phyloP scores from a whole-genome alignment of 345 rosid genomes.

The Punica granatum region DNA sequence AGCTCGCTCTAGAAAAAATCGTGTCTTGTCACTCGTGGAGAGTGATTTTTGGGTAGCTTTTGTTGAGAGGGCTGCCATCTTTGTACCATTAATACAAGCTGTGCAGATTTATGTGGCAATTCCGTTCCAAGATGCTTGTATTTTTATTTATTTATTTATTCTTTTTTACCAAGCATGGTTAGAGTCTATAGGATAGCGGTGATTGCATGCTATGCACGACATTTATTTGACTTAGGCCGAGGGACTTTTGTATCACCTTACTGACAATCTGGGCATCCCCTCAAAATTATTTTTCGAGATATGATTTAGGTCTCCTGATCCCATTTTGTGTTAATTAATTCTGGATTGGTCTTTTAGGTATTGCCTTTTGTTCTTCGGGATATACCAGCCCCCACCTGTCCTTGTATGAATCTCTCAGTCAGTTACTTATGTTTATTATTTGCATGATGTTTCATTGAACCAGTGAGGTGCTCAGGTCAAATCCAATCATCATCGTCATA shows the following conservation, averaged over 20 bases:
- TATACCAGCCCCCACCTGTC: not conserved
- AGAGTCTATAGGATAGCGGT: not conserved
- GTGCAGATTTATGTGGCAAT: not conserved
- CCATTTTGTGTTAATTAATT: not conserved
- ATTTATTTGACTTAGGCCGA: not conserved
- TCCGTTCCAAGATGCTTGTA: not conserved
- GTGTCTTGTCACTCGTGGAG: not conserved
- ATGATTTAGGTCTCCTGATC: not conserved
- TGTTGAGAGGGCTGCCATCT: not conserved
- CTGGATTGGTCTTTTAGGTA: not conserved
- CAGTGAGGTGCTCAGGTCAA: not conserved
- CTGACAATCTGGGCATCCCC: not conserved
- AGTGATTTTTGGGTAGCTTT: not conserved
- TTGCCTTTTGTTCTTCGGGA: not conserved
- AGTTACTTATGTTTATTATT: too few relatives aligned
- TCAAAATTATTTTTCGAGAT: not conserved
- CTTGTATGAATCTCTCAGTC: not conserved
- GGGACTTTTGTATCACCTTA: not conserved
- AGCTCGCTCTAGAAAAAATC: not conserved
- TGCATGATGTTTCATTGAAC: not conserved
- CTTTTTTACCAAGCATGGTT: not conserved
- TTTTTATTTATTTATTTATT: not conserved
- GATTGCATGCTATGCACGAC: too few relatives aligned
- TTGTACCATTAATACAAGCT: not conserved
- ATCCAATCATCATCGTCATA: not conserved